Percentiles rank a stretch among this genome's conserved stretches.
Evolutionary conservation across 768 basidiomycete genomes (phyloP).

Genomic region (Gyrodon lividus): DNA sequence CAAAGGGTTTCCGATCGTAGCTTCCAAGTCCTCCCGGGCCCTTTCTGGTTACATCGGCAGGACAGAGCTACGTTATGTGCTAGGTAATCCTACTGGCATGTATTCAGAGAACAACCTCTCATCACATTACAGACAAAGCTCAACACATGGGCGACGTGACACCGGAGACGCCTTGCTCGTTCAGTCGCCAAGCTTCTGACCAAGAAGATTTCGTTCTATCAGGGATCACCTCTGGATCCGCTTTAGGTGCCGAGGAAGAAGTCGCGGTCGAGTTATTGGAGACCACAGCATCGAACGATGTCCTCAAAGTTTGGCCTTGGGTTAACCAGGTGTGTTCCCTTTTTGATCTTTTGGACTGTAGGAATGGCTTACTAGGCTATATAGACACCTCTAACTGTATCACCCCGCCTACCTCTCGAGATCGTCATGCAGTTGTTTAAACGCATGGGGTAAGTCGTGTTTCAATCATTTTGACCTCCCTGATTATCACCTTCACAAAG

Average conservation of each 20-base stretch:
- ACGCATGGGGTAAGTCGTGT: slow-evolving; percentile 82
- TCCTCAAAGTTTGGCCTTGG: slow-evolving; percentile 81
- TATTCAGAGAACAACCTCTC: not conserved
- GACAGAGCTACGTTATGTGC: slow-evolving; percentile 78
- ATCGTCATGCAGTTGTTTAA: slow-evolving; percentile 98
- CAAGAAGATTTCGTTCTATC: slow-evolving; percentile 49
- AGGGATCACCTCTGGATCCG: slow-evolving; percentile 42
- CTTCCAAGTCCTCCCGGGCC: slow-evolving; percentile 53
- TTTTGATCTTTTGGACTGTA: not conserved
- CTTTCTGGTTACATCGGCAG: slow-evolving; percentile 88
- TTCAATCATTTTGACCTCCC: not conserved
- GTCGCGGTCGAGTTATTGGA: slow-evolving; percentile 64
- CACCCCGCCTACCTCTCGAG: slow-evolving; percentile 88
- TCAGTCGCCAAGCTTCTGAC: slow-evolving; percentile 52
- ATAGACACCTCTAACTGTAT: slow-evolving; percentile 92
- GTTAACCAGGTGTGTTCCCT: slow-evolving; percentile 76
- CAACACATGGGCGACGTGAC: slow-evolving; percentile 59
- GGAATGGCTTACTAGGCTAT: not conserved
- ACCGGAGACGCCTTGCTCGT: slow-evolving; percentile 69
- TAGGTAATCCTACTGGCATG: slow-evolving; percentile 50
- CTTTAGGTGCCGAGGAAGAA: slow-evolving; percentile 66
- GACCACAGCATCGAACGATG: slow-evolving; percentile 53
- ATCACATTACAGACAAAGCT: slow-evolving; percentile 58
- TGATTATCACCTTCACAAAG: slow-evolving; percentile 38
- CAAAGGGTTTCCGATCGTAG: slow-evolving; percentile 91